phyloP scores from a whole-genome alignment of 768 basidiomycete genomes.

The Tricholoma sp. region DNA sequence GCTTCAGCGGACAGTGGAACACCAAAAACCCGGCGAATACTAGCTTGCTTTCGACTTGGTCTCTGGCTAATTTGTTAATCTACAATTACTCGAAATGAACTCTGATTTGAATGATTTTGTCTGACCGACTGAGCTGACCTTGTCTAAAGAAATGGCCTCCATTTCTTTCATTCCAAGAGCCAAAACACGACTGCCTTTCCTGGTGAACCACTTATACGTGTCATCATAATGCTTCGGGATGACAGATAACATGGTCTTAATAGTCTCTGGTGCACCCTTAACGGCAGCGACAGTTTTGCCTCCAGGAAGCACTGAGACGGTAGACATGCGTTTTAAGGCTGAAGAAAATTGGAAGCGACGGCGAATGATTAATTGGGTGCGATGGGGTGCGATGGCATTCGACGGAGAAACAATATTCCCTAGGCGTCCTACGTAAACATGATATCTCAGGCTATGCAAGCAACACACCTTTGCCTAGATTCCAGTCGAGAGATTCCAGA shows the following conservation, averaged over 20 bases:
- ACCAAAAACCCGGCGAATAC: conserved; percentile 95
- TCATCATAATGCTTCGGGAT: conserved; percentile 86
- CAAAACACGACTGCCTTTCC: conserved; percentile 89
- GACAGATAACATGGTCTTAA: conserved; percentile 74
- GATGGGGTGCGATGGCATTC: conserved; percentile 47
- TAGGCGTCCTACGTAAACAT: conserved; percentile 13
- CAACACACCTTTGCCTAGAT: conserved; percentile 56
- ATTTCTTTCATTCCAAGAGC: conserved; percentile 88
- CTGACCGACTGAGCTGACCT: conserved; percentile 45
- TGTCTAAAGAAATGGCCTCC: conserved; percentile 63
- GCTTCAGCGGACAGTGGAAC: conserved; percentile 96
- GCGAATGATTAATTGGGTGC: conserved; percentile 64
- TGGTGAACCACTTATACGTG: conserved; percentile 92
- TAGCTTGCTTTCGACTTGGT: conserved; percentile 73
- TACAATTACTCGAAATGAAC: conserved; percentile 21
- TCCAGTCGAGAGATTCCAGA: conserved; percentile 87
- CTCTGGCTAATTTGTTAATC: conserved; percentile 87
- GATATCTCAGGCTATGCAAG: neutral
- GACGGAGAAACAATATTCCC: conserved; percentile 71
- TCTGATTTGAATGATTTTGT: no score
- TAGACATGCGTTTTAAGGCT: conserved; percentile 96
- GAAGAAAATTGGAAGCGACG: conserved; percentile 98
- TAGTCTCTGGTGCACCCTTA: conserved; percentile 97
- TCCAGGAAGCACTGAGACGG: conserved; percentile 62
- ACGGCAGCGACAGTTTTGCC: conserved; percentile 67